These are phyloP conservation scores for Maudiozyma bulderi DNA, from an alignment of 805 yeast genomes.

Conservation along the genomic window DNA sequence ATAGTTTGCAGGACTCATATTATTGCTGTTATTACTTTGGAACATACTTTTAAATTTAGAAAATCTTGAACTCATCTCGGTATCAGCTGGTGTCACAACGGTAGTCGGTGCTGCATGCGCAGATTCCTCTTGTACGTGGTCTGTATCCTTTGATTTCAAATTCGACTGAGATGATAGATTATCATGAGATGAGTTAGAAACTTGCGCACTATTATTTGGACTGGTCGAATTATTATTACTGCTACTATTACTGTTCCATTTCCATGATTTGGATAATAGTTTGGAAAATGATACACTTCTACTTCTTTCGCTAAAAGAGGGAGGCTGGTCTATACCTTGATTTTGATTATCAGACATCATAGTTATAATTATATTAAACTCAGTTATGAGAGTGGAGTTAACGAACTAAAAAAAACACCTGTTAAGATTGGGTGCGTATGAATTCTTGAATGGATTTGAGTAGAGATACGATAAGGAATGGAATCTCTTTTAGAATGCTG, in stretches of 20 bases:
- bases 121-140: neutral
- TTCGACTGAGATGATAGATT: neutral
- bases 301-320: constrained; percentile 12
- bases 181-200: neutral
- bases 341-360: constrained; percentile 4
- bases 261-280: constrained; percentile 11
- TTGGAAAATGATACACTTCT: constrained; percentile 22
- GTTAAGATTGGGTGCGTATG: too few relatives aligned
- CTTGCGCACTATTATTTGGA: neutral
- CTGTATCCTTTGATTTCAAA: neutral
- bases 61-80: constrained; percentile 12
- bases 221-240: neutral
- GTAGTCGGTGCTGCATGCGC: neutral
- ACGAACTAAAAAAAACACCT: too few relatives aligned
- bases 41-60: constrained; percentile 17
- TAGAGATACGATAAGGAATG: too few relatives aligned
- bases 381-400: neutral
- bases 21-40: neutral
- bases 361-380: neutral
- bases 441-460: too few relatives aligned
- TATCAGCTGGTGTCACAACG: neutral
- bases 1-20: neutral
- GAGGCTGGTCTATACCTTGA: constrained; percentile 4
- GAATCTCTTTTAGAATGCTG: too few relatives aligned
- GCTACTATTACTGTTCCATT: constrained; percentile 1